Evolutionary conservation across 305 asterid species (phyloP), one percentile per base, ranked within the genome.

Genomic region (Stenogyne calaminthoides): DNA sequence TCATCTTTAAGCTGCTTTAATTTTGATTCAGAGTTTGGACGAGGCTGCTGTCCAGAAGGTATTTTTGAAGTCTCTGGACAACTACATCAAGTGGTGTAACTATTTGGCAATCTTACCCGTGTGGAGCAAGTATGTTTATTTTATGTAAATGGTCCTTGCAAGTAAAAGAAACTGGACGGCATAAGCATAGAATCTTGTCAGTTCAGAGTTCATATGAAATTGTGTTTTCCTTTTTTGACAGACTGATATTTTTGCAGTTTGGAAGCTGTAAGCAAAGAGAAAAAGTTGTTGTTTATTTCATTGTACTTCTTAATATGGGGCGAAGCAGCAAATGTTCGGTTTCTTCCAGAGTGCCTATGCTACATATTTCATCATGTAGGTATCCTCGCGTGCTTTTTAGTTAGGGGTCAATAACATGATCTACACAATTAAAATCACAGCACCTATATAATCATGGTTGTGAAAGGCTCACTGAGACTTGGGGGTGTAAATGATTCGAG

Each of bases 341-440:
- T 90, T 86, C 90, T 95, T 82, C 99, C 99, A 46, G 99, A 95
- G 86, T 95, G 99, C 91, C 78, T 95, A 82, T 95, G 99, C 92
- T 95, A 95, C 93, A 95, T 95, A 73, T 92, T 95, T 85, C 99
- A 95, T 82, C 96, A 92, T 77, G 99, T 95, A 86, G 69, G 97
- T 88, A 57, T 66, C 73, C 67, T 73, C 68, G 59, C 52, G 4
- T 6, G 36, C 36, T 58, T 42, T 15, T 60, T 60, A 32, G 18
- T 42, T 25, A 58, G n/a, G 47, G 60, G 16, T 19, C 51, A 32
- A 44, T 36, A 7, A n/a, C n/a, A n/a, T n/a, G n/a, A n/a, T n/a
- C n/a, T n/a, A n/a, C n/a, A n/a, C n/a, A n/a, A n/a, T n/a, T n/a
- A n/a, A n/a, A n/a, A 52, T 51, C 34, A 65, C 46, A 22, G 49